Conservation (phyloP, 306 rosid species). For the Canavalia gladiata region DNA sequence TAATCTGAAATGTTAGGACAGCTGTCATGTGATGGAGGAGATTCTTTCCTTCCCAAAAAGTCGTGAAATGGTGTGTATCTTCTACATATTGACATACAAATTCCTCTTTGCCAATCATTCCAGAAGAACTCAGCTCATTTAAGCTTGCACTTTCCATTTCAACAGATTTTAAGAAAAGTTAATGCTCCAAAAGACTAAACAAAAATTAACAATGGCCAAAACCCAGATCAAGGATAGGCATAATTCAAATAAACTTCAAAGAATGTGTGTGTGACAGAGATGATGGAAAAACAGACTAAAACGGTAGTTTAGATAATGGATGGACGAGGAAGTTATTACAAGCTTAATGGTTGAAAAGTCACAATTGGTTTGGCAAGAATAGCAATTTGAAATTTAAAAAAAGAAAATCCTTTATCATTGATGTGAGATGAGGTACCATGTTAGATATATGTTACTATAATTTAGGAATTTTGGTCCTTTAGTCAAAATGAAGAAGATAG, state of each 20-base stretch:
- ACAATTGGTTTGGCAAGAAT: conserved; percentile 33
- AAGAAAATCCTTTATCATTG: background rate
- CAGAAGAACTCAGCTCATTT: background rate
- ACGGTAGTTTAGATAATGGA: conserved; percentile 33
- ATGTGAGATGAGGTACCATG: background rate
- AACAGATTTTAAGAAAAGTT: background rate
- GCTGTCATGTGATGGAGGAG: background rate
- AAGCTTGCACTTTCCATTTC: background rate
- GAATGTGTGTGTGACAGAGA: conserved; percentile 24
- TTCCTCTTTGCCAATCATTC: conserved; percentile 29
- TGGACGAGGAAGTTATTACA: conserved; percentile 39
- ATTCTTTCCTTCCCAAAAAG: conserved; percentile 34
- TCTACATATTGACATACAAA: conserved; percentile 29
- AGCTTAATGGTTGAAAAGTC: conserved; percentile 48
- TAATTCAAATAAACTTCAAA: conserved; percentile 11
- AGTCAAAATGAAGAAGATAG: background rate
- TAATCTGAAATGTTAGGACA: background rate
- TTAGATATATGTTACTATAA: background rate
- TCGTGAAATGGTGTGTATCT: background rate
- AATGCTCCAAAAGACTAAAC: background rate
- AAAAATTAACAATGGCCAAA: background rate
- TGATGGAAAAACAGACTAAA: conserved; percentile 6
- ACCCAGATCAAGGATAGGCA: background rate
- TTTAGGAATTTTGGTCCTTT: background rate
- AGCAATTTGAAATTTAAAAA: background rate